A percentile compares a stretch with the other conserved stretches of the same genome.
Conservation (phyloP, 257 asterid genomes). For the Dorcoceras hygrometricum region DNA sequence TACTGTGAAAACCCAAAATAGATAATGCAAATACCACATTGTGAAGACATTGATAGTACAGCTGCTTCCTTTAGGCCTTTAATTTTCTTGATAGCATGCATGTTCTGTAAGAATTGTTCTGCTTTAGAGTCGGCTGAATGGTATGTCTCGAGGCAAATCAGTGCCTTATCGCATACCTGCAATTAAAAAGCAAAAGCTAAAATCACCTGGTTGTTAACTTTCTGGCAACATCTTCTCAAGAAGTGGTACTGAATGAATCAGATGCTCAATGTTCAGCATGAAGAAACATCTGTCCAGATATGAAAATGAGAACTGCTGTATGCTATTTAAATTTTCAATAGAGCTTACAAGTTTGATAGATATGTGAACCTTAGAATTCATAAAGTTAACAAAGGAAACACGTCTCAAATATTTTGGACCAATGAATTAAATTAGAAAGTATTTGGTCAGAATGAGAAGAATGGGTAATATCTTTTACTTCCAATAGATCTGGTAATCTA, state of each 20-base stretch:
- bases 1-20: slow-evolving; percentile 4
- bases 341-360: no score
- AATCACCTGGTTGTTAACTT: slow-evolving; percentile 5
- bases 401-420: background rate
- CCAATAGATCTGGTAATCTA: background rate
- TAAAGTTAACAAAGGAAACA: no score
- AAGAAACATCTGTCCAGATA: no score
- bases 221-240: slow-evolving; percentile 12
- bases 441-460: background rate
- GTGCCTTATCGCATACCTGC: slow-evolving; percentile 82
- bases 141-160: slow-evolving; percentile 31
- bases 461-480: background rate
- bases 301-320: no score
- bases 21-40: slow-evolving; percentile 51
- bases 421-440: background rate
- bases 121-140: slow-evolving; percentile 26
- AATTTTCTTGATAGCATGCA: slow-evolving; percentile 41
- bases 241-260: background rate
- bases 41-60: slow-evolving; percentile 47
- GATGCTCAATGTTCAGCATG: no score
- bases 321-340: no score
- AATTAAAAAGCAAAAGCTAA: slow-evolving; percentile 15
- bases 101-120: slow-evolving; percentile 25
- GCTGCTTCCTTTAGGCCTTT: slow-evolving; percentile 53
- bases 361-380: no score